These are phyloP conservation scores for Firmiana major DNA, from an alignment of 345 rosid species.

Conservation along the genomic window DNA sequence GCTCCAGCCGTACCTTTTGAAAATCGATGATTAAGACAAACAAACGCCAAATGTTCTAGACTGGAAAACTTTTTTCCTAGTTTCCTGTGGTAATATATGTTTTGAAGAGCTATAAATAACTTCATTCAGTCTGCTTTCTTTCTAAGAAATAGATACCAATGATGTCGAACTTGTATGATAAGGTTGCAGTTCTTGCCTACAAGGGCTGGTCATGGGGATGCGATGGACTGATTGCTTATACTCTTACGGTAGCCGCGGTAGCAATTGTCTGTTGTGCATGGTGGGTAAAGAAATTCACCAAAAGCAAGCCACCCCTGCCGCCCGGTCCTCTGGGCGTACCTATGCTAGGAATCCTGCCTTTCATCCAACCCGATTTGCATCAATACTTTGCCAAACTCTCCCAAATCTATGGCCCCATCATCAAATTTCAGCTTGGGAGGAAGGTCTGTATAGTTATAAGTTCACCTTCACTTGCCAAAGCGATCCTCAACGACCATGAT, in stretches of 20 bases:
- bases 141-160: background rate
- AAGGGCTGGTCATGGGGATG: background rate
- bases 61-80: no score
- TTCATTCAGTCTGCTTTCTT: no score
- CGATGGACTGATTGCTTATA: background rate
- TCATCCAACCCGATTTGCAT: slow-evolving; percentile 26
- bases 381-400: slow-evolving; percentile 25
- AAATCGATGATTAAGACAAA: no score
- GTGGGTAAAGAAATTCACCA: slow-evolving; percentile 7
- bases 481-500: slow-evolving; percentile 33
- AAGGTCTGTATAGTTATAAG: slow-evolving; percentile 27
- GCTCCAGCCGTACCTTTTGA: no score
- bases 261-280: background rate
- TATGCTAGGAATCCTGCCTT: slow-evolving; percentile 35
- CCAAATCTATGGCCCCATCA: slow-evolving; percentile 29
- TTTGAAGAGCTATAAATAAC: no score
- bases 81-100: no score
- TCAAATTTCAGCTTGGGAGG: slow-evolving; percentile 33
- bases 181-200: background rate
- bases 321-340: slow-evolving; percentile 41
- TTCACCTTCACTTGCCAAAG: slow-evolving; percentile 29
- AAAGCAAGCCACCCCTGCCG: background rate
- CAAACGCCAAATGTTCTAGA: no score
- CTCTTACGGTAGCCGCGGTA: background rate
- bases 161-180: background rate